Evolutionary conservation across 192 early-diverging fungal genomes (phyloP).

Genomic region (Borealophlyctis nickersoniae): DNA sequence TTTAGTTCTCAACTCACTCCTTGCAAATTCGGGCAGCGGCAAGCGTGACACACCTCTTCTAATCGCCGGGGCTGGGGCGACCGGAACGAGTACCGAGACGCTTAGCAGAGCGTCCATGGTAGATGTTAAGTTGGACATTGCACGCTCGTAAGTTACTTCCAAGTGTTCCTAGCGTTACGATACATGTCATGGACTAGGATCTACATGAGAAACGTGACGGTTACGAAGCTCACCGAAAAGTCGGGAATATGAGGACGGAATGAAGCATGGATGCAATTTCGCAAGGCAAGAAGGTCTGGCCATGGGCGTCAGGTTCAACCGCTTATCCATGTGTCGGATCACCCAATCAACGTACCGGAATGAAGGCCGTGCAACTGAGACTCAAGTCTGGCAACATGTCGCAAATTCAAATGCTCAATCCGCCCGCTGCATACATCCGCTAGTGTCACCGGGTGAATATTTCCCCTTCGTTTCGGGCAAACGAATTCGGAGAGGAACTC

Average conservation of each 20-base stretch:
- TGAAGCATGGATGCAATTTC: too few species aligned
- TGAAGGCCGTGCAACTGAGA: neutral
- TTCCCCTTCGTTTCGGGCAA: neutral
- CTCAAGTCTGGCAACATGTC: slow-evolving; percentile 15
- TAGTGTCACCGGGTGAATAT: neutral
- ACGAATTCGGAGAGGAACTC: slow-evolving; percentile 20
- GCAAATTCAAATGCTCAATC: slow-evolving; percentile 13
- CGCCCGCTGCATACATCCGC: neutral
- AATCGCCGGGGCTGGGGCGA: neutral
- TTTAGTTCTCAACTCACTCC: too few species aligned
- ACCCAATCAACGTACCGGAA: too few species aligned
- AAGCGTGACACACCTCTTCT: too few species aligned
- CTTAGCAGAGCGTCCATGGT: neutral
- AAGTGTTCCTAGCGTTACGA: neutral
- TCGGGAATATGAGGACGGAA: too few species aligned
- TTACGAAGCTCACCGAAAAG: too few species aligned
- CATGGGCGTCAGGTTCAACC: too few species aligned
- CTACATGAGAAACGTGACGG: too few species aligned
- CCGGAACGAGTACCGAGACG: neutral
- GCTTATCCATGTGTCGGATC: too few species aligned
- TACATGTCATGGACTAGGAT: too few species aligned
- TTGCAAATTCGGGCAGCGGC: too few species aligned
- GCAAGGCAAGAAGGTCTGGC: too few species aligned
- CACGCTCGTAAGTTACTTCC: neutral
- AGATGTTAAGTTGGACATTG: neutral